A percentile compares a stretch with the other conserved stretches of the same genome.
Evolutionary conservation across 2,329 filamentous ascomycete genomes (phyloP).

Genomic region (Byssoonygena ceratinophila): DNA sequence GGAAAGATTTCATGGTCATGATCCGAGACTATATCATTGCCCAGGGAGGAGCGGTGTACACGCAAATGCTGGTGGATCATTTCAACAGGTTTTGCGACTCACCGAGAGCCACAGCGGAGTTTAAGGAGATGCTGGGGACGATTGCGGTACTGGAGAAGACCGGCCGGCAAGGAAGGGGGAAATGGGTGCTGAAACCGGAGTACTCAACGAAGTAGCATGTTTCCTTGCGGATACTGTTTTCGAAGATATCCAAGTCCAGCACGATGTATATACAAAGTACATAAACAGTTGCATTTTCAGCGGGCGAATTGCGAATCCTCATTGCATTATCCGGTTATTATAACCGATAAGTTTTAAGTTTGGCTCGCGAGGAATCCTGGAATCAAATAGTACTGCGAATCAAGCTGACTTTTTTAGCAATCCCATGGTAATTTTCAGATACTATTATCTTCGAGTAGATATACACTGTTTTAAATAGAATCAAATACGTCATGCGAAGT

Average conservation of each 20-base stretch:
- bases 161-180: constrained; percentile 39
- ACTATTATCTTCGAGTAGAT: neutral
- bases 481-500: constrained; percentile 1
- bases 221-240: neutral
- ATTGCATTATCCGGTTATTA: neutral
- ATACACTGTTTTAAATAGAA: neutral
- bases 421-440: neutral
- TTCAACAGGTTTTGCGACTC: constrained; percentile 73
- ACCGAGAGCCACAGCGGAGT: constrained; percentile 59
- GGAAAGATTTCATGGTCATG: constrained; percentile 56
- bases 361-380: neutral
- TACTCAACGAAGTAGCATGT: constrained; percentile 26
- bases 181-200: constrained; percentile 52
- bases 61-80: constrained; percentile 78
- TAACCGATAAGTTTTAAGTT: neutral
- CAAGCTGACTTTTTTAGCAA: neutral
- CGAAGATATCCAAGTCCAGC: no score
- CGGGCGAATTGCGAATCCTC: neutral
- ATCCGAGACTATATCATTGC: constrained; percentile 69
- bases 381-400: neutral
- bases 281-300: no score
- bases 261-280: neutral
- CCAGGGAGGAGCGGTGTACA: constrained; percentile 68
- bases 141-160: constrained; percentile 61
- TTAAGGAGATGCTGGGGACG: constrained; percentile 66